These are phyloP conservation scores for Cladosporium sp. DNA, from an alignment of 2,329 filamentous ascomycete species.

Conservation along the genomic window DNA sequence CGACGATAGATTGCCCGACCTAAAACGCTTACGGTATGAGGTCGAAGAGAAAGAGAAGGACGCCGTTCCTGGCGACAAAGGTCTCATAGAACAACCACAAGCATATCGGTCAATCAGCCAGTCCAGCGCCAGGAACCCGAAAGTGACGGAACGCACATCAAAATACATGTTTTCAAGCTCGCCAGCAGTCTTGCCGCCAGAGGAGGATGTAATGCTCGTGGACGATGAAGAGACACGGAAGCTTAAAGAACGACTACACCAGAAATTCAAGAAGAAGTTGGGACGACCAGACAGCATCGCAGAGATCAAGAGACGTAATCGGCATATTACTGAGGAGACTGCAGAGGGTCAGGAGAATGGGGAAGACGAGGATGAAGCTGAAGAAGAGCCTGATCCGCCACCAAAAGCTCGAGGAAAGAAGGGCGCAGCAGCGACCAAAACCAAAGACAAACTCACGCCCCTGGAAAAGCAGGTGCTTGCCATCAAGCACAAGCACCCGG, in stretches of 20 bases:
- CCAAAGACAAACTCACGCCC: slow-evolving; percentile 81
- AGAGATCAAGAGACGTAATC: slow-evolving; percentile 63
- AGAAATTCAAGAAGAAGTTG: slow-evolving; percentile 85
- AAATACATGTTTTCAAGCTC: slow-evolving; percentile 61
- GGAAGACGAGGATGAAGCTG: slow-evolving; percentile 60
- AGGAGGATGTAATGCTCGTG: slow-evolving; percentile 42
- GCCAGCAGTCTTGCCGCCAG: slow-evolving; percentile 28
- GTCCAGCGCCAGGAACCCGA: slow-evolving; percentile 36
- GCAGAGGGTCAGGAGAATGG: slow-evolving; percentile 53
- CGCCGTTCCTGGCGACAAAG: background rate
- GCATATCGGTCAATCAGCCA: background rate
- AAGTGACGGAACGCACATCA: slow-evolving; percentile 53
- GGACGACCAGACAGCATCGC: slow-evolving; percentile 80
- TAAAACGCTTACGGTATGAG: slow-evolving; percentile 23
- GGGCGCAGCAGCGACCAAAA: slow-evolving; percentile 63
- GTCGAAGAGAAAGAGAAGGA: slow-evolving; percentile 12
- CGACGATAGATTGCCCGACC: slow-evolving; percentile 24
- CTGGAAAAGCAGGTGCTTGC: slow-evolving; percentile 93
- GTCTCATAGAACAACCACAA: background rate
- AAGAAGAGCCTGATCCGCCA: slow-evolving; percentile 51
- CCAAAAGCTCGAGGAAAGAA: slow-evolving; percentile 52
- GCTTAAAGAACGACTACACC: slow-evolving; percentile 71
- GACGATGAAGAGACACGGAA: slow-evolving; percentile 54
- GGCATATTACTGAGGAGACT: slow-evolving; percentile 55
- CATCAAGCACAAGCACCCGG: slow-evolving; percentile 87